Percentiles rank a stretch among this genome's conserved stretches.
phyloP scores from a whole-genome alignment of 768 basidiomycete genomes.

The Leccinum ochraceum region DNA sequence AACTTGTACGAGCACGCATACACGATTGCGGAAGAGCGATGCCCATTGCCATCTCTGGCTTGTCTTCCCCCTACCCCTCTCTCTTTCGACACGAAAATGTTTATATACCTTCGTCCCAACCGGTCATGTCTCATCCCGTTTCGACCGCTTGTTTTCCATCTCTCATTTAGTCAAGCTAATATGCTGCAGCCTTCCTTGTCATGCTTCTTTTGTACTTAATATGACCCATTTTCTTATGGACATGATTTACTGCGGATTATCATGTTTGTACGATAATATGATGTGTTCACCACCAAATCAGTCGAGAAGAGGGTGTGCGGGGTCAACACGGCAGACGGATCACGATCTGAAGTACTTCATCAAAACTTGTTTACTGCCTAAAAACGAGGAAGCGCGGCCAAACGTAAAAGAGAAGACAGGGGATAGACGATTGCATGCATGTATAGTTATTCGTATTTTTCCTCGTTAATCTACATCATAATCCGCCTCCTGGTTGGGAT shows the following conservation, averaged over 20 bases:
- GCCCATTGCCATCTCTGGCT: background rate
- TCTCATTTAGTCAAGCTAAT: slow-evolving; percentile 1
- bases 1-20: background rate
- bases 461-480: background rate
- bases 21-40: background rate
- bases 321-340: background rate
- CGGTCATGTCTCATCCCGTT: background rate
- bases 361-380: background rate
- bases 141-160: background rate
- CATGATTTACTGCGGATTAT: background rate
- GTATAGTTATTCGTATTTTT: background rate
- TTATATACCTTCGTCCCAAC: background rate
- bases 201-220: background rate
- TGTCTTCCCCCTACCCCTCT: background rate
- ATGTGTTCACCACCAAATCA: background rate
- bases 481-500: background rate
- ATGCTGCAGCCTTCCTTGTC: background rate
- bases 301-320: background rate
- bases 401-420: background rate
- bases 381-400: background rate
- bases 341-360: background rate
- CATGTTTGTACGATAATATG: slow-evolving; percentile 8
- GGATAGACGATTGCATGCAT: background rate
- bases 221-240: background rate
- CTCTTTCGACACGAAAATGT: slow-evolving; percentile 10